These are phyloP conservation scores for Russula virescens DNA, from an alignment of 768 basidiomycete genomes.

Conservation along the genomic window DNA sequence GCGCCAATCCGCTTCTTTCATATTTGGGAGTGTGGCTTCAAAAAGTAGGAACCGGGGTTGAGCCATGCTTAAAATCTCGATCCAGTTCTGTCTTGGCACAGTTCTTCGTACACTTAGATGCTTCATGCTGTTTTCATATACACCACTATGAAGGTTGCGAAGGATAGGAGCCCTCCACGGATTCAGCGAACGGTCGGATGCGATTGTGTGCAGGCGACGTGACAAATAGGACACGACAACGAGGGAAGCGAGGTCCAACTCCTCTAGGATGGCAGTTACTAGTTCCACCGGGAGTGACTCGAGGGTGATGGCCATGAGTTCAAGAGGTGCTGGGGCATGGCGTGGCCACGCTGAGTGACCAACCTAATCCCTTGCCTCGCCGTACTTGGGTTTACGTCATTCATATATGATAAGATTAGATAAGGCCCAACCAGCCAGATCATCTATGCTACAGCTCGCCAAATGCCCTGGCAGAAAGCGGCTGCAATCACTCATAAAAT, in stretches of 20 bases:
- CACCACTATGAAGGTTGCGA: conserved; percentile 42
- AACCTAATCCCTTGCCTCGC: no score
- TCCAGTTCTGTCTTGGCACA: conserved; percentile 75
- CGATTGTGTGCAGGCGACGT: conserved; percentile 48
- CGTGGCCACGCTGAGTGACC: no score
- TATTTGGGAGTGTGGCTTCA: conserved; percentile 62
- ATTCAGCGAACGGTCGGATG: conserved; percentile 60
- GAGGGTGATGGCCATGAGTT: conserved; percentile 18
- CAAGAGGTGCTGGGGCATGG: background rate
- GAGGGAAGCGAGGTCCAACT: conserved; percentile 60
- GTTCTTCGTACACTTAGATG: conserved; percentile 56
- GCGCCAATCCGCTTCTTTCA: conserved; percentile 64
- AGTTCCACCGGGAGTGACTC: conserved; percentile 65
- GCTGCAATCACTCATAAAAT: background rate
- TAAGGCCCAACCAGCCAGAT: background rate
- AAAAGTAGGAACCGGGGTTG: conserved; percentile 58
- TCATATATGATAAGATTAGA: conserved; percentile 17
- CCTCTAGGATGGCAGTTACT: conserved; percentile 62
- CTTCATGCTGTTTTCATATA: conserved; percentile 47
- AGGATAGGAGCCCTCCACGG: conserved; percentile 73
- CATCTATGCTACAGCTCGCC: conserved; percentile 1
- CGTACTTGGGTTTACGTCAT: background rate
- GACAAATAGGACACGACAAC: conserved; percentile 57
- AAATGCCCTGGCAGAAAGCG: no score
- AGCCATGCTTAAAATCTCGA: conserved; percentile 66